These are phyloP conservation scores for Populus alba DNA, from an alignment of 345 rosid genomes.

Conservation along the genomic window DNA sequence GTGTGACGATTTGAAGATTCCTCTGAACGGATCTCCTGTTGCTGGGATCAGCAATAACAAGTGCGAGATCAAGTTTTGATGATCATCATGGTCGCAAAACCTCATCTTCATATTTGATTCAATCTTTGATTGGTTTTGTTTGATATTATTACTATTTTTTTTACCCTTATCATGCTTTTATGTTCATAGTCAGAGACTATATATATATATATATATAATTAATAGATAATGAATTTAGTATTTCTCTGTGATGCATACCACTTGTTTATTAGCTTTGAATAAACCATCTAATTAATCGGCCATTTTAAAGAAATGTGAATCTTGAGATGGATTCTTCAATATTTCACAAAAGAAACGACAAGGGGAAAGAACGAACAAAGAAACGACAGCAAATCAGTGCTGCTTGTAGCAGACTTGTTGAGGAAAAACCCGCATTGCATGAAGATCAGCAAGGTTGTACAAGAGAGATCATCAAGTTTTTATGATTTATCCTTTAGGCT, in stretches of 20 bases:
- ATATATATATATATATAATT: background rate
- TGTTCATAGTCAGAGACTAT: background rate
- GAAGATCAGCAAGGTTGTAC: no score
- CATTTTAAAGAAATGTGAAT: no score
- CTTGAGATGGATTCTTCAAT: no score
- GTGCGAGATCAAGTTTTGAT: slow-evolving; percentile 30
- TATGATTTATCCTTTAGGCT: no score
- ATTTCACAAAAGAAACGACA: no score
- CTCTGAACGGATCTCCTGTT: slow-evolving; percentile 33
- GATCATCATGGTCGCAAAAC: background rate
- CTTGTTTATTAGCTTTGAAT: no score
- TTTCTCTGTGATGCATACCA: background rate
- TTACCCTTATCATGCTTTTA: background rate
- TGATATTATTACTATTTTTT: background rate
- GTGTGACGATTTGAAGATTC: slow-evolving; percentile 64
- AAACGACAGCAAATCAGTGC: no score
- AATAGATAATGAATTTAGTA: background rate
- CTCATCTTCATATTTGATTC: background rate
- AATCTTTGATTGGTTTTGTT: background rate
- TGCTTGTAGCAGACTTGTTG: no score
- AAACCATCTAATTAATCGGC: no score
- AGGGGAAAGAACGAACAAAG: no score
- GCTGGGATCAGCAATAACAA: slow-evolving; percentile 30
- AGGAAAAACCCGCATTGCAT: no score
- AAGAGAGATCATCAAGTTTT: no score